Conservation (phyloP, 345 rosid species). For the Salix dunnii region DNA sequence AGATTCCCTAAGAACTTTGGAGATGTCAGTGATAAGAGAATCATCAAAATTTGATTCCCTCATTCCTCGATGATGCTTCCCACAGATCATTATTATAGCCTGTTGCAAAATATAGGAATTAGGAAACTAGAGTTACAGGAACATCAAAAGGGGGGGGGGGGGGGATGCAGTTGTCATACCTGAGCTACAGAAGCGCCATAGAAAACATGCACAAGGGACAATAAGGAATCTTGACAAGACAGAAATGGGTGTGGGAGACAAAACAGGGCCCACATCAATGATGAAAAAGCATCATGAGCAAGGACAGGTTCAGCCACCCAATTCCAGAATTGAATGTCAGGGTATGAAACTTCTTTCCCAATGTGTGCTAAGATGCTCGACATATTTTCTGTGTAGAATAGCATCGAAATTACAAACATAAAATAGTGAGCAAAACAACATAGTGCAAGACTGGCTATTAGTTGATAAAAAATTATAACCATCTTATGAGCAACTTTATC, state of each 20-base stretch:
- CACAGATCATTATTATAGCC: constrained; percentile 57
- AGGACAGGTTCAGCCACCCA: constrained; percentile 81
- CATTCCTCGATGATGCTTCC: constrained; percentile 31
- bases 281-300: constrained; percentile 86
- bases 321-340: constrained; percentile 62
- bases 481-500: not conserved
- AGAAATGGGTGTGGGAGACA: constrained; percentile 88
- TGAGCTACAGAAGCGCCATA: constrained; percentile 65
- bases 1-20: constrained; percentile 43
- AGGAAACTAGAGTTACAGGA: constrained; percentile 19
- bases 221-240: constrained; percentile 64
- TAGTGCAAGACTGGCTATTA: not conserved
- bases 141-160: not conserved
- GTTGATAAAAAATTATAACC: not conserved
- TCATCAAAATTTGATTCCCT: constrained; percentile 33
- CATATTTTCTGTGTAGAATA: constrained; percentile 45
- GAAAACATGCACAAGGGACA: constrained; percentile 82
- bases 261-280: constrained; percentile 91
- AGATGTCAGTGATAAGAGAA: constrained; percentile 52
- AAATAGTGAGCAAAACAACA: not conserved
- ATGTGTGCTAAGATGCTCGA: constrained; percentile 40
- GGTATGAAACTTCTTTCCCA: constrained; percentile 38
- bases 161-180: constrained; percentile 38
- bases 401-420: not conserved
- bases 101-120: constrained; percentile 36